Conservation (phyloP, 2,329 filamentous ascomycete species). For the Alternaria infectoria region DNA sequence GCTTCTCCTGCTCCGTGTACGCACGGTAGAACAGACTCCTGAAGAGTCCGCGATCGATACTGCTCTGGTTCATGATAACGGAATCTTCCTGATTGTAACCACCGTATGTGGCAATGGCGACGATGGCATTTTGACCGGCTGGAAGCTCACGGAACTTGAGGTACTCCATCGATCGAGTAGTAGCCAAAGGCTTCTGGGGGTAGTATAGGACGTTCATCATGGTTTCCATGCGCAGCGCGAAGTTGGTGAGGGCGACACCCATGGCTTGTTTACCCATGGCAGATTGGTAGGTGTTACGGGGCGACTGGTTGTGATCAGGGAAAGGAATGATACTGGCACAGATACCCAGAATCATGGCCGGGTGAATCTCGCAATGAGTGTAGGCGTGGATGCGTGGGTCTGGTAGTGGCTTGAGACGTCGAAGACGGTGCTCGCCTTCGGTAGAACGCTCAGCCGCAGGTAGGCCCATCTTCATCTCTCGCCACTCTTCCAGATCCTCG, state of each 20-base stretch:
- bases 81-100: constrained; percentile 99
- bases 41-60: constrained; percentile 96
- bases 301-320: constrained; percentile 98
- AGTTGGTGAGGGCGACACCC: constrained; percentile 98
- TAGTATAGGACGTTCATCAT: constrained; percentile 99
- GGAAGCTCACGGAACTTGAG: constrained; percentile 97
- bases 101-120: constrained; percentile 95
- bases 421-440: constrained; percentile 77
- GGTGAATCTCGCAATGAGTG: constrained; percentile 99
- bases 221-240: constrained; percentile 95
- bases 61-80: constrained; percentile 99
- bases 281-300: constrained; percentile 98
- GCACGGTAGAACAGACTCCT: constrained; percentile 97
- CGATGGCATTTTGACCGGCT: constrained; percentile 96
- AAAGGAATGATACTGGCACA: constrained; percentile 99
- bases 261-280: constrained; percentile 99
- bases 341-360: constrained; percentile 97
- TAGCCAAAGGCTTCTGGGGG: constrained; percentile 94
- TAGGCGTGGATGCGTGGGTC: constrained; percentile 89
- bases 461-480: constrained; percentile 52
- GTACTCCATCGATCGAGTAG: constrained; percentile 97
- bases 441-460: constrained; percentile 48
- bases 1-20: constrained; percentile 97
- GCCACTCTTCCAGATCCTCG: constrained; percentile 78
- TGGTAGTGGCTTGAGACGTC: constrained; percentile 84